phyloP scores from a whole-genome alignment of 345 rosid genomes.

The Balakata baccata region DNA sequence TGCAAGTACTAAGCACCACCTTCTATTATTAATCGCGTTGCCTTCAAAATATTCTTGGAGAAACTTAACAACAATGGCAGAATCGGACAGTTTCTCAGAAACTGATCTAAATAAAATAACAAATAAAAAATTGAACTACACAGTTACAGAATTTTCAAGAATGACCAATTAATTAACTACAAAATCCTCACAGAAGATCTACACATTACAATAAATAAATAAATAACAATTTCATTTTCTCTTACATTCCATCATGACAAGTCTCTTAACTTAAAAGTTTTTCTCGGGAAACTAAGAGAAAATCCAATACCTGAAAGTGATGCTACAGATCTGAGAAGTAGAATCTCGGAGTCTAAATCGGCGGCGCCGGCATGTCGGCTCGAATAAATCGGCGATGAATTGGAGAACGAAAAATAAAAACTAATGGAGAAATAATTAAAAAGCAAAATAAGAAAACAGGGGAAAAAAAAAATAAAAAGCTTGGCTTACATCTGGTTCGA shows the following conservation, averaged over 20 bases:
- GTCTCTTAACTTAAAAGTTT: slow-evolving; percentile 1
- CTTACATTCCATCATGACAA: background rate
- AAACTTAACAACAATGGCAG: background rate
- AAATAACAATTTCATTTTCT: background rate
- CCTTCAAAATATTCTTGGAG: background rate
- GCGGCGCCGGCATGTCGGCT: slow-evolving; percentile 44
- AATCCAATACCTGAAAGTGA: slow-evolving; percentile 32
- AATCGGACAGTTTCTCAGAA: background rate
- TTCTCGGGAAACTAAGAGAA: slow-evolving; percentile 35
- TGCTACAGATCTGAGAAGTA: slow-evolving; percentile 33
- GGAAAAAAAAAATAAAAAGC: background rate
- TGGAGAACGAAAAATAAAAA: slow-evolving; percentile 20
- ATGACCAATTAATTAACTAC: background rate
- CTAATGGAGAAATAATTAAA: background rate
- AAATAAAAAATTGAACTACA: background rate
- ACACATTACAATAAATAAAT: background rate
- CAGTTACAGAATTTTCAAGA: background rate
- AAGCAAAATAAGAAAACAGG: background rate
- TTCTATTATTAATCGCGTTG: background rate
- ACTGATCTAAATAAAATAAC: slow-evolving; percentile 1
- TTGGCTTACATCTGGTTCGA: slow-evolving; percentile 17
- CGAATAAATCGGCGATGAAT: slow-evolving; percentile 40
- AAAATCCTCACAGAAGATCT: slow-evolving; percentile 2
- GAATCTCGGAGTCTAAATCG: slow-evolving; percentile 27
- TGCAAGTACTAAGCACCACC: background rate